Conservation (phyloP, 2,329 filamentous ascomycete species). For the Colletotrichum incanum region DNA sequence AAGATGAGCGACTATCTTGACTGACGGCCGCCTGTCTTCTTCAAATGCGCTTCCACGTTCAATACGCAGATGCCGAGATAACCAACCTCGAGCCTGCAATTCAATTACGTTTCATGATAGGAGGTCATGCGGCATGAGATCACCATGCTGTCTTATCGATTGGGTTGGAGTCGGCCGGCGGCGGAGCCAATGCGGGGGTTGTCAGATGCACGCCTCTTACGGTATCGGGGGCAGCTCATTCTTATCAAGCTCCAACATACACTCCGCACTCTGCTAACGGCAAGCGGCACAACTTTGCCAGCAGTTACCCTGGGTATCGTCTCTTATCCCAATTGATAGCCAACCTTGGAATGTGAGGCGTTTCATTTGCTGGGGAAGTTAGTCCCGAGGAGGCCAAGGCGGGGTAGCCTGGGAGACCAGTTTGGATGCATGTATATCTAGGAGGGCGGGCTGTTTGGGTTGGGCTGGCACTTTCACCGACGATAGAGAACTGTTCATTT, state of each 20-base stretch:
- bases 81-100: slow-evolving; percentile 16
- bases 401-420: slow-evolving; percentile 32
- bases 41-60: not conserved
- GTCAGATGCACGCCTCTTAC: slow-evolving; percentile 24
- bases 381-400: slow-evolving; percentile 32
- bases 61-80: slow-evolving; percentile 31
- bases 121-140: slow-evolving; percentile 40
- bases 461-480: not conserved
- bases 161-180: slow-evolving; percentile 33
- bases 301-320: slow-evolving; percentile 9
- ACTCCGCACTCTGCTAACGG: slow-evolving; percentile 25
- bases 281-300: slow-evolving; percentile 11
- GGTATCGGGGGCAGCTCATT: slow-evolving; percentile 37
- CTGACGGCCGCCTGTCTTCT: not conserved
- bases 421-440: slow-evolving; percentile 30
- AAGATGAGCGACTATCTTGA: not conserved
- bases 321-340: slow-evolving; percentile 30
- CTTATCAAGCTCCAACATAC: slow-evolving; percentile 39
- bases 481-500: not conserved
- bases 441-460: not conserved
- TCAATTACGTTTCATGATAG: slow-evolving; percentile 43
- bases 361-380: slow-evolving; percentile 17
- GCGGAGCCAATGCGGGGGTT: slow-evolving; percentile 37
- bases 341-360: slow-evolving; percentile 6
- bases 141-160: slow-evolving; percentile 42